phyloP scores from a whole-genome alignment of 768 basidiomycete genomes.

The Amanita thiersii region DNA sequence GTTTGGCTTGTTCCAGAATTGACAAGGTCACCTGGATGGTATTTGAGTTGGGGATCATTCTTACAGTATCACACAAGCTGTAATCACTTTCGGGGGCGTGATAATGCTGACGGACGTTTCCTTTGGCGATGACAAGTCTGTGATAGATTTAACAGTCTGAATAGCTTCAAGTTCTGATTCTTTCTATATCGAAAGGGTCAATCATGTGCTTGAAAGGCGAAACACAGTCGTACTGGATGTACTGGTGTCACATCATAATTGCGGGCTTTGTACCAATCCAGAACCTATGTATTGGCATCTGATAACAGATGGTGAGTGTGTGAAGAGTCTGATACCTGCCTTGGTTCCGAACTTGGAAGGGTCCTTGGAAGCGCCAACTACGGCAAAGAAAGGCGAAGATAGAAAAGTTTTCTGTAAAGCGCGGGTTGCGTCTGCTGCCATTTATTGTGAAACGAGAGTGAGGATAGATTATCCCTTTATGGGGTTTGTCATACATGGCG shows the following conservation, averaged over 20 bases:
- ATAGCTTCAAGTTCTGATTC: conserved; percentile 64
- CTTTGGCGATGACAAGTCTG: conserved; percentile 48
- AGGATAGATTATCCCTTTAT: no score
- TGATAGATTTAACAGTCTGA: conserved; percentile 44
- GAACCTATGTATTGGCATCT: conserved; percentile 34
- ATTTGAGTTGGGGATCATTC: conserved; percentile 1
- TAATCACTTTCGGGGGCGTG: conserved; percentile 63
- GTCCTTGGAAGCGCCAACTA: conserved; percentile 80
- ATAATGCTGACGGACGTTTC: conserved; percentile 73
- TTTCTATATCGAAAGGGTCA: conserved; percentile 35
- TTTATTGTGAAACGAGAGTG: conserved; percentile 4
- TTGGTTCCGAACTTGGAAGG: conserved; percentile 73
- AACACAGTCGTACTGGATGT: conserved; percentile 49
- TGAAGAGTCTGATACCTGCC: conserved; percentile 23
- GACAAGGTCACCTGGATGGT: conserved; percentile 55
- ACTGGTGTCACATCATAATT: conserved; percentile 58
- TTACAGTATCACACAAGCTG: background rate
- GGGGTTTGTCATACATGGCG: no score
- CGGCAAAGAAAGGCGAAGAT: conserved; percentile 57
- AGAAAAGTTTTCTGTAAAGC: conserved; percentile 52
- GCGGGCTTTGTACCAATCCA: conserved; percentile 69
- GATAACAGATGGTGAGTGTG: background rate
- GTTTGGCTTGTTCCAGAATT: conserved; percentile 58
- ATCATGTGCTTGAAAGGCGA: conserved; percentile 1
- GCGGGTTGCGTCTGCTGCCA: conserved; percentile 15